phyloP scores from a whole-genome alignment of 106 monocot species.

The Cymbidium sinense region DNA sequence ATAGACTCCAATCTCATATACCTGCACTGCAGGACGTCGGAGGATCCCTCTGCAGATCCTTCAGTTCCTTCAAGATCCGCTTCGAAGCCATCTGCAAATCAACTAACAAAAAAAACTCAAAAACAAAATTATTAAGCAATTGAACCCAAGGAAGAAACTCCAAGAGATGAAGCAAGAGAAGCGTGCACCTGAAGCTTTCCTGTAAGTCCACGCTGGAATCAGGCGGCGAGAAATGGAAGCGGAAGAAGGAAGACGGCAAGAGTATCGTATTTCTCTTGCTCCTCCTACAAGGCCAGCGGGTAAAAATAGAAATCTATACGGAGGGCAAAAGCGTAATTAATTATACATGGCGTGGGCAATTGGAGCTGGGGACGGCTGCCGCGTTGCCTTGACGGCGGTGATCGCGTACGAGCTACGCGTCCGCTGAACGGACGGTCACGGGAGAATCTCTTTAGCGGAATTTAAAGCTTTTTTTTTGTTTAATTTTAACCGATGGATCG shows the following conservation, averaged over 20 bases:
- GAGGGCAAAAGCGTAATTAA: background rate
- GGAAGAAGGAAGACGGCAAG: background rate
- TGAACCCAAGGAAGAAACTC: background rate
- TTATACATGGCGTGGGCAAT: background rate
- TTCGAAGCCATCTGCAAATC: conserved; percentile 2
- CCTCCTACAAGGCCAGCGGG: too few relatives aligned
- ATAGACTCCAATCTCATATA: background rate
- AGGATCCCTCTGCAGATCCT: conserved; percentile 10
- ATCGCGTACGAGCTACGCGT: background rate
- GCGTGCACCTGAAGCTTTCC: background rate
- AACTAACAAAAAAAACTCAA: background rate
- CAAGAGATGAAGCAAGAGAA: background rate
- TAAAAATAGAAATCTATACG: background rate
- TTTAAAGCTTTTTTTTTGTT: background rate
- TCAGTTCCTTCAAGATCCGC: conserved; percentile 9
- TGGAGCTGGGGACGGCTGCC: background rate
- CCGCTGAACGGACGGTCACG: background rate
- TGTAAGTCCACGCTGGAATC: background rate
- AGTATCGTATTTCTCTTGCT: background rate
- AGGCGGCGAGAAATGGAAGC: background rate
- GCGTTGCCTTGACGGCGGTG: background rate
- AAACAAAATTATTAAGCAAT: background rate
- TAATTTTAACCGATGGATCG: too few relatives aligned
- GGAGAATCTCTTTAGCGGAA: too few relatives aligned
- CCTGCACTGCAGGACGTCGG: conserved; percentile 13